phyloP scores from a whole-genome alignment of 768 basidiomycete genomes.

The Tulasnella sp. region DNA sequence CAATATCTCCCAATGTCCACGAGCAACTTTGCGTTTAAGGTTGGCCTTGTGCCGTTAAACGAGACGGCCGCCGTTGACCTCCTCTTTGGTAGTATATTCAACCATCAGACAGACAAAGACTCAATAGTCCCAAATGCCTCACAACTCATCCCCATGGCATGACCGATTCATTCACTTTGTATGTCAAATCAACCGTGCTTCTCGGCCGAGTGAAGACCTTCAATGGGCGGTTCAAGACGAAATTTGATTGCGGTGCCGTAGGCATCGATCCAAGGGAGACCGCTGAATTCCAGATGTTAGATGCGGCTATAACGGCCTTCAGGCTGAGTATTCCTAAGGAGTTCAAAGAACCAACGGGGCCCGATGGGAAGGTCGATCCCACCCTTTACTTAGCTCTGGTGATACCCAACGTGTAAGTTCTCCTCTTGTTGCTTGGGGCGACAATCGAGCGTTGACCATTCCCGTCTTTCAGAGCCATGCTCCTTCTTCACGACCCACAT shows the following conservation, averaged over 20 bases:
- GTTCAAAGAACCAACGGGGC: slow-evolving; percentile 50
- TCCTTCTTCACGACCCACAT: slow-evolving; percentile 73
- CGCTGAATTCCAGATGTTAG: slow-evolving; percentile 59
- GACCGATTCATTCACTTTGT: slow-evolving; percentile 27
- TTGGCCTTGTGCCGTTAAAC: not conserved
- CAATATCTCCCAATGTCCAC: slow-evolving; percentile 23
- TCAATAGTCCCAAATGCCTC: slow-evolving; percentile 17
- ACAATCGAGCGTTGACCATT: not conserved
- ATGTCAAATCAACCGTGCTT: slow-evolving; percentile 26
- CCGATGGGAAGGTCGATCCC: slow-evolving; percentile 45
- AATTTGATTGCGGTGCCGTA: slow-evolving; percentile 1
- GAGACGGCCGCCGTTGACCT: not conserved
- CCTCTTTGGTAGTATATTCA: not conserved
- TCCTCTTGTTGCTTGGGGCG: not conserved
- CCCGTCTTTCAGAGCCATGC: slow-evolving; percentile 50
- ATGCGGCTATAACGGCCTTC: slow-evolving; percentile 55
- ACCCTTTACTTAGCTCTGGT: slow-evolving; percentile 48
- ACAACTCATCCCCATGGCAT: slow-evolving; percentile 19
- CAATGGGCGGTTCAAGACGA: slow-evolving; percentile 23
- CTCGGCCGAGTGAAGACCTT: slow-evolving; percentile 25
- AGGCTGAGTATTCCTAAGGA: slow-evolving; percentile 55
- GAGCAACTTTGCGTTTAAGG: not conserved
- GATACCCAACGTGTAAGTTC: slow-evolving; percentile 33
- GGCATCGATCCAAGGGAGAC: slow-evolving; percentile 53
- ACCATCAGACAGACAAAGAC: slow-evolving; percentile 11